phyloP scores from a whole-genome alignment of 2,329 filamentous ascomycete species.

The Nemania serpens region DNA sequence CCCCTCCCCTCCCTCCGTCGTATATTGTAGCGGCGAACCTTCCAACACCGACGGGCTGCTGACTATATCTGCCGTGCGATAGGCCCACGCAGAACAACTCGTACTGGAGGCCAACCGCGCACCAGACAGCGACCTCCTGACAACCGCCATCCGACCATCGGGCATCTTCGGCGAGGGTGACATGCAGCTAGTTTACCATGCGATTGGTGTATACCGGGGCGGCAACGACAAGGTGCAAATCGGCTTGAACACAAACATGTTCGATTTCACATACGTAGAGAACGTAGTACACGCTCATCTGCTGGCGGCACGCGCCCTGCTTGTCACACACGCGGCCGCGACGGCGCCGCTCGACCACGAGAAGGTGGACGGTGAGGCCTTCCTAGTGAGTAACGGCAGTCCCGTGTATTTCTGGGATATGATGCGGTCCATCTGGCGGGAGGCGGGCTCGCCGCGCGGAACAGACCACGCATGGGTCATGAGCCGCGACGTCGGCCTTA shows the following conservation, averaged over 20 bases:
- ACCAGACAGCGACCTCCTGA: constrained; percentile 63
- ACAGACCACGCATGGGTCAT: constrained; percentile 61
- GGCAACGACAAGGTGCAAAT: constrained; percentile 78
- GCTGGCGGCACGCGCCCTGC: constrained; percentile 75
- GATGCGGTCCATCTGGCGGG: constrained; percentile 75
- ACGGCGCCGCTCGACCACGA: constrained; percentile 69
- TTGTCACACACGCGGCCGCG: constrained; percentile 63
- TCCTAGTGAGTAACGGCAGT: constrained; percentile 88
- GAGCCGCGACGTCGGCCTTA: constrained; percentile 55
- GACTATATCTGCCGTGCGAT: constrained; percentile 2
- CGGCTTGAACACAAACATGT: constrained; percentile 68
- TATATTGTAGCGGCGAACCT: too few relatives aligned
- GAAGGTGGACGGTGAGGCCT: constrained; percentile 80
- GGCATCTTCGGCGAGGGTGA: constrained; percentile 94
- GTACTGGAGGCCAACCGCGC: constrained; percentile 76
- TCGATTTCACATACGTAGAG: constrained; percentile 68
- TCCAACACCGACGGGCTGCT: constrained; percentile 10
- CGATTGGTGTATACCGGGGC: constrained; percentile 72
- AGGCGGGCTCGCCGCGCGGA: constrained; percentile 58
- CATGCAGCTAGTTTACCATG: constrained; percentile 71
- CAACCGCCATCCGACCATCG: constrained; percentile 80
- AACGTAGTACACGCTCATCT: constrained; percentile 78
- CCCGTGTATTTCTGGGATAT: constrained; percentile 94
- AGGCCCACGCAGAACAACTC: constrained; percentile 79
- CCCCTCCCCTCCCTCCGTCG: too few relatives aligned